phyloP scores from a whole-genome alignment of 23 red algal species.

The Chondrus crispus region DNA sequence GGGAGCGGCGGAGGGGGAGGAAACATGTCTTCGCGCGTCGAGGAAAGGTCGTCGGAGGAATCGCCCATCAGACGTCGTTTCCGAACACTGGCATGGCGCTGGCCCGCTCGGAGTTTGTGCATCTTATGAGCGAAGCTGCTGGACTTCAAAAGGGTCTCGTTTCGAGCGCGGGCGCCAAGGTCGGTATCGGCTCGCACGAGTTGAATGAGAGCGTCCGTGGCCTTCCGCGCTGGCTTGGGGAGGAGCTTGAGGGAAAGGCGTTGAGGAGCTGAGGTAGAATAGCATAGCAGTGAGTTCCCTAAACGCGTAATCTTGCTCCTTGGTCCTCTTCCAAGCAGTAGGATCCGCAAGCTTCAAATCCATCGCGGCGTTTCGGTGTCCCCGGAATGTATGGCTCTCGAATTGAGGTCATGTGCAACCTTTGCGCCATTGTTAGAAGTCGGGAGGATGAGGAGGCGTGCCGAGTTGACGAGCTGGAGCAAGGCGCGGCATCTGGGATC shows the following conservation, averaged over 20 bases:
- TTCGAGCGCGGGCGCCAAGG: conserved; percentile 36
- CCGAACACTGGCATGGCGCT: conserved; percentile 23
- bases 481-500: conserved; percentile 37
- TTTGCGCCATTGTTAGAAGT: conserved; percentile 46
- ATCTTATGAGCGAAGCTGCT: conserved; percentile 40
- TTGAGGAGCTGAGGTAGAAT: background rate
- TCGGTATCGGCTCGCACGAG: conserved; percentile 44
- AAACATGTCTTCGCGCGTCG: background rate
- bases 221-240: conserved; percentile 20
- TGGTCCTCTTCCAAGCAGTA: too few species aligned
- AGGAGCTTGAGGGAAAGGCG: conserved; percentile 24
- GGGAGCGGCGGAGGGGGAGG: background rate
- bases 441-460: conserved; percentile 40
- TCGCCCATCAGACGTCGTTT: conserved; percentile 24
- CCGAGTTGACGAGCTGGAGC: conserved; percentile 49
- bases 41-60: background rate
- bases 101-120: conserved; percentile 4
- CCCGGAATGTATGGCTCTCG: conserved; percentile 41
- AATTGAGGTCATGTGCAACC: conserved; percentile 22
- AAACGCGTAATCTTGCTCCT: too few species aligned
- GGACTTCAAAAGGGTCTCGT: conserved; percentile 24
- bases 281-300: too few species aligned
- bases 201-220: conserved; percentile 39
- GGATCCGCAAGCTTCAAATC: too few species aligned
- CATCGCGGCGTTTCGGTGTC: too few species aligned